Evolutionary conservation across 108 stramenopile genomes (phyloP), one percentile per base, ranked within the genome.

Genomic region (Bacterosira constricta): DNA sequence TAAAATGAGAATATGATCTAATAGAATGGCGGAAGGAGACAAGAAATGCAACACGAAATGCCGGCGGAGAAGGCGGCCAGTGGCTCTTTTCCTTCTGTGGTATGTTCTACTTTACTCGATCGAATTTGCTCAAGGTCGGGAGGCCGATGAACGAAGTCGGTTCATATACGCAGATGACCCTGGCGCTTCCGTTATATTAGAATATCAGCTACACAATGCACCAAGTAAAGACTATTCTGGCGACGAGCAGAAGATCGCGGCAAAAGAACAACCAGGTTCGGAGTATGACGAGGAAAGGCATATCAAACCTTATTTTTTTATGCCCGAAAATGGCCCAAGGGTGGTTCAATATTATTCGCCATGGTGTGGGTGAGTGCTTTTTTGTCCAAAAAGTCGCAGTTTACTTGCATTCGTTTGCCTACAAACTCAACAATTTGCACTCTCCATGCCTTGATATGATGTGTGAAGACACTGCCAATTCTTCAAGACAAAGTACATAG

Each of bases 261-360:
- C 68, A 1, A 63, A 63, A 25, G 63, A 46, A 4, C 69, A 63
- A 17, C 63, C 63, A 0, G 63, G 63, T 25, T 56, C 66, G 5
- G 73, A 74, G 36, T 79, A 79, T 41, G 78, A 79, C 26, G 73
- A 69, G 52, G 73, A 73, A 18, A 42, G 56, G 31, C 72, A 79
- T 49, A 79, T 79, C 50, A 67, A 46, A 38, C 78, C 78, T 26
- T 79, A 74, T 34, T 73, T 79, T 39, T 63, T 79, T 58, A 54
- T 35, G 4, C 56, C 54, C 4, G 61, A 75, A 27, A 79, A 74
- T 71, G 66, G 72, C 0, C 86, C 87, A 18, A 74, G 89, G 25
- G 73, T 93, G 6, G 91, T 93, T 17, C 82, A 88, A 67, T 90
- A 82, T 47, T 93, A 93, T 54, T 74, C 71, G 32, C 90, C 88